A percentile compares a stretch with the other conserved stretches of the same genome.
phyloP scores from a whole-genome alignment of 331 rosid species.

The Quercus lobata region DNA sequence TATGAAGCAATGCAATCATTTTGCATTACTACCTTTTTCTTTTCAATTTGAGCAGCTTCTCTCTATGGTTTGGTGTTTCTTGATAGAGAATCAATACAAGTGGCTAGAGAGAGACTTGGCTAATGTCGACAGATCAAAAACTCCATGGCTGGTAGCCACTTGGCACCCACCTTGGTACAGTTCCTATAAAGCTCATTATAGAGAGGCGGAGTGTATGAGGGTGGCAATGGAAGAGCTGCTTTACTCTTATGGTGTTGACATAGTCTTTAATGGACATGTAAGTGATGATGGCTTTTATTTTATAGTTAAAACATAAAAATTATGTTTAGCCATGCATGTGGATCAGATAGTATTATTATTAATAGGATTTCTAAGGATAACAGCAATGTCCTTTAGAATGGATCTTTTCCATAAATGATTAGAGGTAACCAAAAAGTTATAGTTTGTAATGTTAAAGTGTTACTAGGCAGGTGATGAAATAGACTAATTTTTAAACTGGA shows the following conservation, averaged over 20 bases:
- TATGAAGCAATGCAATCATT: not conserved
- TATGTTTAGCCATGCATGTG: not conserved
- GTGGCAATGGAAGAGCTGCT: conserved; percentile 66
- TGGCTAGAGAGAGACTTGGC: conserved; percentile 87
- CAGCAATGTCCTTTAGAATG: not conserved
- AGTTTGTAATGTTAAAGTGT: not conserved
- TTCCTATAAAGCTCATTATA: conserved; percentile 64
- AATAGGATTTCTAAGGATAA: not conserved
- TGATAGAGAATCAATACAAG: conserved; percentile 62
- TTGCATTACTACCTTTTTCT: not conserved
- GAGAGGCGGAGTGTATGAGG: conserved; percentile 87
- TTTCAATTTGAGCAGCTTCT: conserved; percentile 1
- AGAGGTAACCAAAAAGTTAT: not conserved
- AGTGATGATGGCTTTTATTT: conserved; percentile 25
- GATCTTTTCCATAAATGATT: not conserved
- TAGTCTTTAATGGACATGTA: conserved; percentile 83
- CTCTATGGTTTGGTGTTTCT: not conserved
- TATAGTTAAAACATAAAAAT: not conserved
- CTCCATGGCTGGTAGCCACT: conserved; percentile 85
- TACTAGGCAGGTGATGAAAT: not conserved
- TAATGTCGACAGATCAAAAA: conserved; percentile 52
- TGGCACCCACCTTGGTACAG: conserved; percentile 96
- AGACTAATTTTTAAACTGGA: not conserved
- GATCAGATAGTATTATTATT: not conserved
- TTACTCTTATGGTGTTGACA: conserved; percentile 66